Evolutionary conservation across 1,284 basidiomycete species (phyloP).

Genomic region (Sanghuangporus baumii): DNA sequence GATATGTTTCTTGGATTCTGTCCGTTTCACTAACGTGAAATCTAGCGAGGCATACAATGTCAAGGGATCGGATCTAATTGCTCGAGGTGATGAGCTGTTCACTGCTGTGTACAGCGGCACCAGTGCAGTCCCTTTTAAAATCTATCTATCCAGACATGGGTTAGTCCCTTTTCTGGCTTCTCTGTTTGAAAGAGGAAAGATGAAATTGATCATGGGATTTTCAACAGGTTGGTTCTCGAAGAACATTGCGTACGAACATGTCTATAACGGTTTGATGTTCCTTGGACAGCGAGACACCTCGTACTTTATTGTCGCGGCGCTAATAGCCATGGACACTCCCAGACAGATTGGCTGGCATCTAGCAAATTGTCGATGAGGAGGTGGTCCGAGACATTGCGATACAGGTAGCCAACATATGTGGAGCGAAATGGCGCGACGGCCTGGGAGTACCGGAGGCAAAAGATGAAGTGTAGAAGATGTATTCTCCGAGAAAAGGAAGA

Average conservation of each 20-base stretch:
- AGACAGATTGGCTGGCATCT: constrained; percentile 32
- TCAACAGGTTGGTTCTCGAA: constrained; percentile 15
- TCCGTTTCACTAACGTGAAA: neutral
- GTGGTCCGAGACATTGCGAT: constrained; percentile 13
- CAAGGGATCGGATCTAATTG: constrained; percentile 2
- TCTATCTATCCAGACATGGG: constrained; percentile 23
- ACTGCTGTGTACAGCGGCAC: constrained; percentile 15
- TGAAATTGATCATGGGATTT: neutral
- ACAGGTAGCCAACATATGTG: constrained; percentile 11
- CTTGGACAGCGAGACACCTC: constrained; percentile 32
- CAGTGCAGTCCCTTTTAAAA: constrained; percentile 16
- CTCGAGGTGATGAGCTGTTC: constrained; percentile 15
- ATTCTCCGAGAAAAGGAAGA: neutral
- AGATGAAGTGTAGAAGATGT: neutral
- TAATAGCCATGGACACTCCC: constrained; percentile 32
- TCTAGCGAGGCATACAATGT: constrained; percentile 15
- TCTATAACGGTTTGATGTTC: constrained; percentile 24
- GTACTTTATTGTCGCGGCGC: constrained; percentile 29
- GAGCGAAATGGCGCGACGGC: constrained; percentile 12
- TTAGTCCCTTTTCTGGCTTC: neutral
- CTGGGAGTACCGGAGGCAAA: constrained; percentile 11
- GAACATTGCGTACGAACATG: constrained; percentile 28
- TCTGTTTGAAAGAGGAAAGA: neutral
- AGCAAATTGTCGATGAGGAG: constrained; percentile 10
- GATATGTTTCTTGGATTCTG: constrained; percentile 25